Evolutionary conservation across 2,329 filamentous ascomycete genomes (phyloP), one percentile per base, ranked within the genome.

Genomic region (Pyricularia sp.): DNA sequence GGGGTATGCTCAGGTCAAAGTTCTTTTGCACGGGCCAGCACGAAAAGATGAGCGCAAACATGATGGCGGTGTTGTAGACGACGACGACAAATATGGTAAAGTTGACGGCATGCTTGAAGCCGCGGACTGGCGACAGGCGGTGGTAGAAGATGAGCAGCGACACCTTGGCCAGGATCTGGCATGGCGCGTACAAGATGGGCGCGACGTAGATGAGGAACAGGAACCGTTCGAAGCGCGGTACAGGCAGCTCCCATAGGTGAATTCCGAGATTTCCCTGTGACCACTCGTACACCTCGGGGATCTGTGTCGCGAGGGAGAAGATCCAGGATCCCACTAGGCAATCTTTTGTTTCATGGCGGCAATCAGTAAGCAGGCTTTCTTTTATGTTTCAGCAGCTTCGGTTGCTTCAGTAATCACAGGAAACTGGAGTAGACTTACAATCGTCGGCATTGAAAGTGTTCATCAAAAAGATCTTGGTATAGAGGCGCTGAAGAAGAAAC

Each of bases 101-200:
- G 68, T 72, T 76, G 8, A 73, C 70, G 0, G 70, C 68, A 3
- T 69, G 64, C 9, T 73, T 73, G 63, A 76, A 77, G 68, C 72
- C 71, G 26, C 57, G 68, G 22, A 73, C 73, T 0, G 76, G 75
- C 1, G 75, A 75, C 1, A 79, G 68, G 10, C 72, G 72, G 13
- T 74, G 69, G 63, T 78, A 78, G 59, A 78, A 76, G 5, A 75
- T 69, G 4, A 78, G 71, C 4, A 79, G 72, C 0, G 75, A 72
- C 2, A 77, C 28, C 61, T 78, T 79, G 13, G 74, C 72, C 22
- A 75, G 70, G 2, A 71, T 73, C 13, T 53, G 44, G 24, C 24
- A 28, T 16, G 24, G 35, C 13, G 72, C 73, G 44, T 73, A 73
- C 19, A 74, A 65, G n/a, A 75, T 71, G n/a, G 62, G 62, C 19